These are phyloP conservation scores for Mediolabrus comicus DNA, from an alignment of 108 stramenopile species.

Conservation along the genomic window DNA sequence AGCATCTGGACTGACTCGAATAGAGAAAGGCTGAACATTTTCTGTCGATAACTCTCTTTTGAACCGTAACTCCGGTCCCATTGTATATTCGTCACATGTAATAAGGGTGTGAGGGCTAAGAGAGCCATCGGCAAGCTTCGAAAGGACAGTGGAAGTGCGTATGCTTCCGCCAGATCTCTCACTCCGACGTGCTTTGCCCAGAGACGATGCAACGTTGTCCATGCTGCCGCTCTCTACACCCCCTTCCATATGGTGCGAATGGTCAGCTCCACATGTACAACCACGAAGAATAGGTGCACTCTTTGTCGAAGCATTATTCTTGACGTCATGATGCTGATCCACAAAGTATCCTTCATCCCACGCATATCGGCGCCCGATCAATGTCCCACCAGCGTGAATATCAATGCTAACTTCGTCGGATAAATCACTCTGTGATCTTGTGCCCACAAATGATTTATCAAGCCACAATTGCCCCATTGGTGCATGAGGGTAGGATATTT, in stretches of 20 bases:
- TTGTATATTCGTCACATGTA: conserved; percentile 33
- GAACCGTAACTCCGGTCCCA: conserved; percentile 43
- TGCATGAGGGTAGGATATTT: conserved; percentile 20
- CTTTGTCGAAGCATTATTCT: background rate
- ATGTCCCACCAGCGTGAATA: conserved; percentile 19
- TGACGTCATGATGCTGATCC: conserved; percentile 18
- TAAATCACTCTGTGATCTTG: background rate
- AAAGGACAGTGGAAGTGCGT: conserved; percentile 14
- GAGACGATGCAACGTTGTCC: conserved; percentile 5
- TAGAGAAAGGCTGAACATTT: conserved; percentile 35
- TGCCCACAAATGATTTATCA: conserved; percentile 12
- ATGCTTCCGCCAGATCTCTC: conserved; percentile 26
- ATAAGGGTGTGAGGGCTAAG: conserved; percentile 48
- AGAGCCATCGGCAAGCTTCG: conserved; percentile 28
- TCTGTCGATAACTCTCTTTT: conserved; percentile 11
- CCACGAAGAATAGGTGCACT: conserved; percentile 3
- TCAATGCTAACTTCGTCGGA: background rate
- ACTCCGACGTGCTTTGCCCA: conserved; percentile 16
- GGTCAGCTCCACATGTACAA: conserved; percentile 31
- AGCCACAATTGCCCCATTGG: conserved; percentile 40
- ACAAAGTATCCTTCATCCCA: conserved; percentile 46
- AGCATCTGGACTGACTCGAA: conserved; percentile 44
- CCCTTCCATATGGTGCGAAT: background rate
- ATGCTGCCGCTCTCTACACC: background rate
- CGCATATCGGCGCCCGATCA: conserved; percentile 36